A percentile compares a stretch with the other conserved stretches of the same genome.
These are phyloP conservation scores for Metschnikowia santaceciliae DNA, from an alignment of 805 yeast genomes.

Conservation along the genomic window DNA sequence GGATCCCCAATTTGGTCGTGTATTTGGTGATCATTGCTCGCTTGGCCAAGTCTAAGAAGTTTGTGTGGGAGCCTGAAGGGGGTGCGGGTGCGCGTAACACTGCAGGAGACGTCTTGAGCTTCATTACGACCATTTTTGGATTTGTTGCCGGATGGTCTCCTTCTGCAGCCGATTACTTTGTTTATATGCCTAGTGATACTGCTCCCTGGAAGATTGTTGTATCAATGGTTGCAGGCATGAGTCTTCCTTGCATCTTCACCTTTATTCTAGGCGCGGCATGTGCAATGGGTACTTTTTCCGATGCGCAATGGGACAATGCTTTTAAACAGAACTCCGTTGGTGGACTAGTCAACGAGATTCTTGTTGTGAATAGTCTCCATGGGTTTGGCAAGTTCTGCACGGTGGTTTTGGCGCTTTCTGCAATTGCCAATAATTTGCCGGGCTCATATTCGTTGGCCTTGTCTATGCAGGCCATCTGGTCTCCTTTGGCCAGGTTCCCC, in stretches of 20 bases:
- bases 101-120: slow-evolving; percentile 30
- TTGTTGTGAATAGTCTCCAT: slow-evolving; percentile 26
- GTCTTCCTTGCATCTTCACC: slow-evolving; percentile 26
- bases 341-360: slow-evolving; percentile 28
- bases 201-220: slow-evolving; percentile 25
- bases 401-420: slow-evolving; percentile 29
- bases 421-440: slow-evolving; percentile 32
- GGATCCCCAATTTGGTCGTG: slow-evolving; percentile 30
- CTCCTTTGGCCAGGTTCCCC: slow-evolving; percentile 27
- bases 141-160: slow-evolving; percentile 33
- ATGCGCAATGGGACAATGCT: slow-evolving; percentile 27
- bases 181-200: slow-evolving; percentile 28
- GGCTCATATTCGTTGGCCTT: slow-evolving; percentile 31
- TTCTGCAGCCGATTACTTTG: slow-evolving; percentile 32
- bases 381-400: slow-evolving; percentile 31
- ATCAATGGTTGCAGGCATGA: slow-evolving; percentile 27
- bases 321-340: slow-evolving; percentile 30
- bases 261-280: slow-evolving; percentile 31
- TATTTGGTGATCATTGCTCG: slow-evolving; percentile 29
- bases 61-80: slow-evolving; percentile 18
- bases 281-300: slow-evolving; percentile 25
- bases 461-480: slow-evolving; percentile 30
- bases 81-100: slow-evolving; percentile 6
- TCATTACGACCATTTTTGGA: slow-evolving; percentile 28
- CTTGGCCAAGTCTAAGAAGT: slow-evolving; percentile 22